phyloP scores from a whole-genome alignment of 805 yeast species.

The Isabelozyma heimii region DNA sequence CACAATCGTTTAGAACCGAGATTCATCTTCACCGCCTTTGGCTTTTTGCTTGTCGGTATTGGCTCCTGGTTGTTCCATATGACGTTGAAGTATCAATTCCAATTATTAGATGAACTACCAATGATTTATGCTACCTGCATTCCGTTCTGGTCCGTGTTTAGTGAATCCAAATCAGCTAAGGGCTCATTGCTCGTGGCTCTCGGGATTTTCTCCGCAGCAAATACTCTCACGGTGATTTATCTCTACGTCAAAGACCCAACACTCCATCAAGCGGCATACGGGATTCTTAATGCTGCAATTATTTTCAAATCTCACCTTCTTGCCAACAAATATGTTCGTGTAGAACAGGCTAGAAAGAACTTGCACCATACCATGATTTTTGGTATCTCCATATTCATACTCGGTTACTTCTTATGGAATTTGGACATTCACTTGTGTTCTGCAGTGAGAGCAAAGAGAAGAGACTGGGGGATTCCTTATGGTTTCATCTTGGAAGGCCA shows the following conservation, averaged over 20 bases:
- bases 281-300: slow-evolving; percentile 68
- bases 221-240: slow-evolving; percentile 66
- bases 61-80: slow-evolving; percentile 97
- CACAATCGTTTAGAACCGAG: slow-evolving; percentile 64
- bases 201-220: slow-evolving; percentile 52
- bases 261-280: slow-evolving; percentile 86
- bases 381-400: slow-evolving; percentile 61
- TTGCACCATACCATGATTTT: slow-evolving; percentile 53
- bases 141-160: slow-evolving; percentile 82
- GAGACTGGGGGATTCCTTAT: slow-evolving; percentile 73
- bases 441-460: slow-evolving; percentile 54
- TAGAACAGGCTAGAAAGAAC: slow-evolving; percentile 42
- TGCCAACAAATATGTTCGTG: slow-evolving; percentile 52
- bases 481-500: slow-evolving; percentile 89
- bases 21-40: slow-evolving; percentile 68
- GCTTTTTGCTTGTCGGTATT: slow-evolving; percentile 85
- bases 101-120: slow-evolving; percentile 91
- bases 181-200: slow-evolving; percentile 45
- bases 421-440: slow-evolving; percentile 79
- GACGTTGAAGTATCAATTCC: slow-evolving; percentile 88
- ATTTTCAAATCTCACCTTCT: slow-evolving; percentile 58
- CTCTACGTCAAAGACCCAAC: slow-evolving; percentile 76
- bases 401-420: slow-evolving; percentile 87
- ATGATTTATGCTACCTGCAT: slow-evolving; percentile 98
- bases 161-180: slow-evolving; percentile 47